Base-by-base conservation (phyloP, 2,329 filamentous ascomycete species). In the Ophiostoma populinum region DNA sequence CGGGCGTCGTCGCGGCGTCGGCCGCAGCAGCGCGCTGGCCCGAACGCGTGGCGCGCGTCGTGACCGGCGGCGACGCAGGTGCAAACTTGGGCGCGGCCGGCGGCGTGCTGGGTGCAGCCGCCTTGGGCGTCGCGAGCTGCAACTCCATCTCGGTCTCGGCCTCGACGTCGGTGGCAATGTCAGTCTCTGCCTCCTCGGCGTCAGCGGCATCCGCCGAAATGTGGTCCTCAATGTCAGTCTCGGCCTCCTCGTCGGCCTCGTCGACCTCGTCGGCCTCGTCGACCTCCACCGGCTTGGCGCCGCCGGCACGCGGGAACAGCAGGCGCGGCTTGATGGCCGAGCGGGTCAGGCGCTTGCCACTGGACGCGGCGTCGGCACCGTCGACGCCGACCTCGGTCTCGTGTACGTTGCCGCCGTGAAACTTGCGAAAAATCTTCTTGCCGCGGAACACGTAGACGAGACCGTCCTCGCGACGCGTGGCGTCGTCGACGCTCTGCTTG, bases 391-490 rank as follows among this genome's bases (percentile, higher is more conserved):
- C 33, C 32, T 43, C 42, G 9, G 40, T 37, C 12, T 35, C 36
- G 2, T 37, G 19, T 2, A 36, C 24, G 12, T 24, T 44, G 10
- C 50, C 51, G 7, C 52, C 55, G 27, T 56, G 53, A 45, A 77
- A 82, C 49, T 75, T 78, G 53, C 75, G 73, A 58, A 82, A 83
- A 38, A 81, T 62, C 51, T 73, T 81, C 61, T 79, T 82, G 51
- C 81, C 81, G 47, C 81, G 81, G 62, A 87, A 87, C 10, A 75
- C 67, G 47, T 75, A 82, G 41, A 85, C 60, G 49, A 83, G 65
- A 40, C 81, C 81, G 51, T 87, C 78, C 4, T 75, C 66, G 20
- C 77, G 73, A 21, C 62, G 54, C 4, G 67, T 63, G 11, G 71
- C 71, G 30, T 78, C 67, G 6, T 80, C 69, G 40, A 83, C 59